phyloP scores from a whole-genome alignment of 108 stramenopile genomes.

The Conticribra weissflogii region DNA sequence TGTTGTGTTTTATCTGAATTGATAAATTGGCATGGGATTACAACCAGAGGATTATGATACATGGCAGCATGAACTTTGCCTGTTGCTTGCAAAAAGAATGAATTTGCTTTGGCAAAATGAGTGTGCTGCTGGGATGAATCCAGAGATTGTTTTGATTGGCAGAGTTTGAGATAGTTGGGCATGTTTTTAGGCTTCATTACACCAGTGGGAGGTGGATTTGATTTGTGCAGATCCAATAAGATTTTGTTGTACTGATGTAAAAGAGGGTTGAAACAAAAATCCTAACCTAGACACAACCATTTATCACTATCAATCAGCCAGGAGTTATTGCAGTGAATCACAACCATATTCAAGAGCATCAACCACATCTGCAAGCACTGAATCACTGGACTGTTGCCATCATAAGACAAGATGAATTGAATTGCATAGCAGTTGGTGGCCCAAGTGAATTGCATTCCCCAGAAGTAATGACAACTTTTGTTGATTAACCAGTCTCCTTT shows the following conservation, averaged over 20 bases:
- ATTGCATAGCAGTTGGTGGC: constrained; percentile 19
- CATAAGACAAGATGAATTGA: constrained; percentile 16
- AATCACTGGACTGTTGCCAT: constrained; percentile 14
- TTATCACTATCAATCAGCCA: constrained; percentile 4
- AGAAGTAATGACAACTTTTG: constrained; percentile 3
- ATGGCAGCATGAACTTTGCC: not conserved
- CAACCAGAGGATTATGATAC: not conserved
- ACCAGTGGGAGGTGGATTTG: not conserved
- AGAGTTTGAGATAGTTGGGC: not conserved
- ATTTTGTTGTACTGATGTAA: constrained; percentile 8
- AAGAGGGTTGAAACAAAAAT: constrained; percentile 16
- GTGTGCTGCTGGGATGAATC: too few species aligned
- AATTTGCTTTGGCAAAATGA: too few species aligned
- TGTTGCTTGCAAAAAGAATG: too few species aligned
- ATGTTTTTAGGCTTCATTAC: constrained; percentile 18
- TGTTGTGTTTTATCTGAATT: not conserved
- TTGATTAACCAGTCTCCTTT: constrained; percentile 11
- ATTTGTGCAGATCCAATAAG: not conserved
- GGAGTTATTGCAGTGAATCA: not conserved
- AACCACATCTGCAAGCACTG: constrained; percentile 21
- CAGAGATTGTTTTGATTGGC: too few species aligned
- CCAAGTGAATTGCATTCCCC: constrained; percentile 9
- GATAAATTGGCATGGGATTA: not conserved
- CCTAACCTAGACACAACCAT: not conserved
- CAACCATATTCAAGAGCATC: constrained; percentile 15